Base-by-base conservation (phyloP, 169 alveolate species). In the Theileria sp. region DNA sequence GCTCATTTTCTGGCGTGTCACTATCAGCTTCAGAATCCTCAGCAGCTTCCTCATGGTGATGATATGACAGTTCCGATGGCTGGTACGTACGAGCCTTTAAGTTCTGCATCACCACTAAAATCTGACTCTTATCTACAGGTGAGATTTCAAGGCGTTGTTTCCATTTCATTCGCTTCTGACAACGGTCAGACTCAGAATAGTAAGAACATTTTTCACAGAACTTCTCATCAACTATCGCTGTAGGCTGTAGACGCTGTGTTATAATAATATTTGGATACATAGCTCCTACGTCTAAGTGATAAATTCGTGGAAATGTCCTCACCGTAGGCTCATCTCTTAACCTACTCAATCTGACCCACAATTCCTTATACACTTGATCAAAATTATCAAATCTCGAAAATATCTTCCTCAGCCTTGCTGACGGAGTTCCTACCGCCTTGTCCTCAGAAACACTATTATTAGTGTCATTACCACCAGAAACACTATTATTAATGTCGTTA, bases 221-320 rank as follows among this genome's bases (percentile, higher is more conserved):
- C 58, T 96, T 96, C 36, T 95, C 97, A 49, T 94, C 91, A 23
- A 97, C 98, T 25, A 98, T 96, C 8, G 99, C 99, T 44, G 98
- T 97, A 10, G 99, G 99, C 71, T 98, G 99, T 60, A 98, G 94
- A 62, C 99, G 96, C 84, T 98, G 98, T 10, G 99, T 94, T 58
- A 98, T 90, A 75, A 98, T 98, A 89, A 98, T 98, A 86, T 98
- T 98, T 9, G 99, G 99, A 89, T 98, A 98, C 99, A 98, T 98
- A 19, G 99, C 99, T n/a, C 99, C 99, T 28, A 98, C 99, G 88
- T 98, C 99, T 79, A 98, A 92, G 87, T 98, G 99, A 87, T 86
- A 74, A 6, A 74, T 51, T 54, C 88, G 51, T 51, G 91, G 91
- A 74, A 61, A 79, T 25, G 87, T 78, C 62, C 68, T 60, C 15